Evolutionary conservation across 352 stramenopile genomes (phyloP).

Genomic region (Achlya hypogyna): DNA sequence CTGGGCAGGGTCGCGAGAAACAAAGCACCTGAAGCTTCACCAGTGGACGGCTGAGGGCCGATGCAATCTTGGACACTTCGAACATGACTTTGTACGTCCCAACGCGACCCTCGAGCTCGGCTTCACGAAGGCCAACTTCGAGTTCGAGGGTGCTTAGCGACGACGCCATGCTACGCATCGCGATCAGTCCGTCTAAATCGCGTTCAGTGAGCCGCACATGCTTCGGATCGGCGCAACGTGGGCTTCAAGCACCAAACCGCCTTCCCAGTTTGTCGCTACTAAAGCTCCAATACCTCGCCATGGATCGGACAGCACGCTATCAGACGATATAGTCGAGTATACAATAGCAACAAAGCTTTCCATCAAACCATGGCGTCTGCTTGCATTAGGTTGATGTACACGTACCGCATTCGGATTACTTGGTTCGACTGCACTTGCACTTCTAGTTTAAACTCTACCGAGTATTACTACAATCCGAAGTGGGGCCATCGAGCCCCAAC

Average conservation of each 20-base stretch:
- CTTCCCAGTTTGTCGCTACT: too few species aligned
- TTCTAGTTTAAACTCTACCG: too few species aligned
- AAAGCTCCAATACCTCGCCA: too few species aligned
- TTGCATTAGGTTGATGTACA: too few species aligned
- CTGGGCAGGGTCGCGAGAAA: not conserved
- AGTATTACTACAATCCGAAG: too few species aligned
- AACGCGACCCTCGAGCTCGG: slow-evolving; percentile 75
- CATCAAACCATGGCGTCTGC: too few species aligned
- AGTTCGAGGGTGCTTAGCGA: slow-evolving; percentile 78
- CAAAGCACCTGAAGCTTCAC: slow-evolving; percentile 53
- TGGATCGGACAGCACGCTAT: too few species aligned
- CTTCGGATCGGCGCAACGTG: slow-evolving; percentile 62
- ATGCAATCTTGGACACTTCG: slow-evolving; percentile 82
- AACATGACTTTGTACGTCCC: slow-evolving; percentile 85
- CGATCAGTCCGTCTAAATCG: not conserved
- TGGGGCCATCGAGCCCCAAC: too few species aligned
- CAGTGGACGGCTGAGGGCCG: slow-evolving; percentile 69
- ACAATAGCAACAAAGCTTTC: too few species aligned
- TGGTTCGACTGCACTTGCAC: too few species aligned
- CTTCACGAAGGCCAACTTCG: slow-evolving; percentile 68
- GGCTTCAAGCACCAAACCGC: slow-evolving; percentile 54
- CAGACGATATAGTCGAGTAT: too few species aligned
- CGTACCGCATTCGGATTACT: too few species aligned
- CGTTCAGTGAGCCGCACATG: slow-evolving; percentile 22
- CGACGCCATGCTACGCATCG: slow-evolving; percentile 37